Evolutionary conservation across 1,284 basidiomycete species (phyloP).

Genomic region (Fereydounia khargensis): DNA sequence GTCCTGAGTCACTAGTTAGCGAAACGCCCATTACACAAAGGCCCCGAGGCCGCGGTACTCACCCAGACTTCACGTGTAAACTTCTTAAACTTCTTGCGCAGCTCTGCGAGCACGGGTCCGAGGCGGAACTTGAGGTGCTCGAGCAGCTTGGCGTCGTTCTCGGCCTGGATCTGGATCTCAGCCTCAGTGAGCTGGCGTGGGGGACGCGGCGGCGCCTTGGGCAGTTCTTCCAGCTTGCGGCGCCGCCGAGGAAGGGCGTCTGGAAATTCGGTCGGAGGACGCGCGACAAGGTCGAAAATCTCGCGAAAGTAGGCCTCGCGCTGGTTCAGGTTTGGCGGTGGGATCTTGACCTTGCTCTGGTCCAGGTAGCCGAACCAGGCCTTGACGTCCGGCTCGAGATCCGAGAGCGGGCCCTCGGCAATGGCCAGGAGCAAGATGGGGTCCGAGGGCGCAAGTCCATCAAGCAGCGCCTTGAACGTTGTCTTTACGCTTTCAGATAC

Average conservation of each 20-base stretch:
- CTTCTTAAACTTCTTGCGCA: conserved; percentile 89
- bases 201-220: conserved; percentile 83
- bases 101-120: conserved; percentile 78
- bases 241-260: conserved; percentile 82
- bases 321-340: conserved; percentile 59
- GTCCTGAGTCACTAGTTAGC: too few relatives aligned
- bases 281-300: conserved; percentile 43
- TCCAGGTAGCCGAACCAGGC: conserved; percentile 83
- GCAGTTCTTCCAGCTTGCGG: conserved; percentile 79
- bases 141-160: conserved; percentile 74
- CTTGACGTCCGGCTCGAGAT: conserved; percentile 78
- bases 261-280: conserved; percentile 81
- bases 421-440: conserved; percentile 87
- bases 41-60: not conserved
- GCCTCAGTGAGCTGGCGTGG: conserved; percentile 77
- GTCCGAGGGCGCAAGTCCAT: conserved; percentile 83
- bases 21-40: too few relatives aligned
- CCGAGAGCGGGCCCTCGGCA: conserved; percentile 71
- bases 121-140: conserved; percentile 83
- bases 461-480: conserved; percentile 85
- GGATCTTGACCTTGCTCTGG: conserved; percentile 72
- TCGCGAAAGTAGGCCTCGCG: conserved; percentile 76
- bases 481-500: conserved; percentile 79
- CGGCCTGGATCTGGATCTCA: conserved; percentile 78
- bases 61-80: conserved; percentile 75